These are phyloP conservation scores for Populus tremula DNA, from an alignment of 345 rosid species.

Conservation along the genomic window DNA sequence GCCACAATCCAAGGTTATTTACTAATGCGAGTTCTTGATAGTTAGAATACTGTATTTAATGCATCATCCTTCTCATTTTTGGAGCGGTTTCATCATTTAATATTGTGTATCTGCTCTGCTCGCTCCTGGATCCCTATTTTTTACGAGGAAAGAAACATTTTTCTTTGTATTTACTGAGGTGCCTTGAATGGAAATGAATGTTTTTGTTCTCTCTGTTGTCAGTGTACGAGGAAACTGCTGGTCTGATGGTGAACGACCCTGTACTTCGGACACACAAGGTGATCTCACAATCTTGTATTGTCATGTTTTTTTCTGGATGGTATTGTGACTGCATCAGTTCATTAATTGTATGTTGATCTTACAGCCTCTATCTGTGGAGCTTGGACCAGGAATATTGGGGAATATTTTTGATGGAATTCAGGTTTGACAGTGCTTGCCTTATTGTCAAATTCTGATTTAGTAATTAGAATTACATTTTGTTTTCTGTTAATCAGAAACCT, in stretches of 20 bases:
- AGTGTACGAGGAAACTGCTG: slow-evolving; percentile 98
- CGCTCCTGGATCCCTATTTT: background rate
- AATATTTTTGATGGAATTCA: slow-evolving; percentile 98
- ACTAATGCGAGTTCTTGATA: background rate
- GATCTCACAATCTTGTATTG: background rate
- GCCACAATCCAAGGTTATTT: slow-evolving; percentile 92
- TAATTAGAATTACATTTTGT: background rate
- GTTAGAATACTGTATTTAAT: background rate
- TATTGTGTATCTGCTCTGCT: background rate
- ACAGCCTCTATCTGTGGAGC: slow-evolving; percentile 95
- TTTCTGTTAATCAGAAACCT: background rate
- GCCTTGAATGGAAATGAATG: background rate
- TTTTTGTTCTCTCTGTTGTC: slow-evolving; percentile 18
- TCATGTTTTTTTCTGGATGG: background rate
- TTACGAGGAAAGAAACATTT: background rate
- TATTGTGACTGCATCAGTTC: slow-evolving; percentile 15
- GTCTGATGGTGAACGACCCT: slow-evolving; percentile 91
- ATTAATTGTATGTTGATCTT: slow-evolving; percentile 24
- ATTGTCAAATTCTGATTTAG: background rate
- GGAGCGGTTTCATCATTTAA: background rate
- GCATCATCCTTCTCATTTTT: background rate
- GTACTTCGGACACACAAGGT: slow-evolving; percentile 94
- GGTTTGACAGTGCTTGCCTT: slow-evolving; percentile 42
- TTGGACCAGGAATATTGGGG: slow-evolving; percentile 99
- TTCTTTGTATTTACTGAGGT: background rate